Conservation (phyloP, 2,329 filamentous ascomycete genomes). For the Xylaria sp. region DNA sequence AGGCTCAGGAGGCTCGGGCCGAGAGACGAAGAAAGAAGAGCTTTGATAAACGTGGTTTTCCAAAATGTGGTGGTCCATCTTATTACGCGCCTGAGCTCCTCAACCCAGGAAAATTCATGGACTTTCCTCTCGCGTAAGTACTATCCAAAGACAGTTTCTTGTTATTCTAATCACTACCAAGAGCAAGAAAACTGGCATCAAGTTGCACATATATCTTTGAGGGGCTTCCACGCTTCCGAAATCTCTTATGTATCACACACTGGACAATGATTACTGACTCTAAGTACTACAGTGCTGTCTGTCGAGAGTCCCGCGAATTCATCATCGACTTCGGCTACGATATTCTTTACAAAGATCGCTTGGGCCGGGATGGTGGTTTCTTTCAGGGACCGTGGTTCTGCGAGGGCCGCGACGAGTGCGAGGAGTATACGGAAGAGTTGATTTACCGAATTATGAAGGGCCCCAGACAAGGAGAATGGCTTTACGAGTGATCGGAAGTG, state of each 20-base stretch:
- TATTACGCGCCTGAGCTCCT: not conserved
- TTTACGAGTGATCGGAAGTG: not conserved
- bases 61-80: no score
- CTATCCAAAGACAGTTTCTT: not conserved
- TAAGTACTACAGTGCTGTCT: not conserved
- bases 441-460: not conserved
- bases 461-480: not conserved
- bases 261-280: not conserved
- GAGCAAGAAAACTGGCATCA: not conserved
- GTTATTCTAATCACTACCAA: not conserved
- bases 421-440: not conserved
- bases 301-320: constrained; percentile 7
- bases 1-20: not conserved
- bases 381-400: constrained; percentile 1
- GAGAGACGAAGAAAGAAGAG: no score
- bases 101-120: not conserved
- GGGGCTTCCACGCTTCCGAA: not conserved
- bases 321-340: constrained; percentile 5
- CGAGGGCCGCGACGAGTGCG: not conserved
- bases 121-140: constrained; percentile 3
- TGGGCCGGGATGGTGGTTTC: no score
- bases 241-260: not conserved
- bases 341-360: not conserved
- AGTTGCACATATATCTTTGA: not conserved
- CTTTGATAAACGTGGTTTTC: no score